These are phyloP conservation scores for Colletotrichum navitas DNA, from an alignment of 2,329 filamentous ascomycete genomes.

Conservation along the genomic window DNA sequence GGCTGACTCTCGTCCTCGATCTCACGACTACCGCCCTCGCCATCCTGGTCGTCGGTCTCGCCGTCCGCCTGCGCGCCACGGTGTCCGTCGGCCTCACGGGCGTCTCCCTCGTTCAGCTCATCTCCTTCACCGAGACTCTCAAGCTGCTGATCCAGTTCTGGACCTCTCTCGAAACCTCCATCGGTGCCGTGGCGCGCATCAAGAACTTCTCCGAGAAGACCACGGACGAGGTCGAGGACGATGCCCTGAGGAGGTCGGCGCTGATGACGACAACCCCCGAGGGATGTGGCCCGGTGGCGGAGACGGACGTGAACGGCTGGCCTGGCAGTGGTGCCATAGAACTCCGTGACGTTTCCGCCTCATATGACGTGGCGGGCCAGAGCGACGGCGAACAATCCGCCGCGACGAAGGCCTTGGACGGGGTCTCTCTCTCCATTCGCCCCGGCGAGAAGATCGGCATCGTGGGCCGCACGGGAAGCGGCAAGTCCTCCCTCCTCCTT, in stretches of 20 bases:
- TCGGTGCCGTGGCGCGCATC: constrained; percentile 48
- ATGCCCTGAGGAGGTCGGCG: neutral
- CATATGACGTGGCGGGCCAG: neutral
- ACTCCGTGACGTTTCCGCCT: constrained; percentile 45
- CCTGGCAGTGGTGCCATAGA: constrained; percentile 50
- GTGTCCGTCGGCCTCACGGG: constrained; percentile 43
- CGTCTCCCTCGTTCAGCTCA: constrained; percentile 49
- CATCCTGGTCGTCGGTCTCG: constrained; percentile 60
- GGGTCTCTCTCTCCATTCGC: constrained; percentile 56
- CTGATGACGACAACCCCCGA: neutral
- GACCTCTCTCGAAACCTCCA: constrained; percentile 48
- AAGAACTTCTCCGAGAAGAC: constrained; percentile 48
- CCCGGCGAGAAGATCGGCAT: constrained; percentile 52
- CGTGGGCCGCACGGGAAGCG: constrained; percentile 52
- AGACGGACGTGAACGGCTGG: constrained; percentile 48
- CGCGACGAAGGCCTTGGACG: constrained; percentile 45
- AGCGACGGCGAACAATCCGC: constrained; percentile 44
- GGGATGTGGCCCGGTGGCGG: neutral
- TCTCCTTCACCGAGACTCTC: constrained; percentile 51
- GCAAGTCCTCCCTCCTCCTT: constrained; percentile 45
- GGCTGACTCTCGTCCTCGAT: constrained; percentile 66
- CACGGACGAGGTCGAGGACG: constrained; percentile 47
- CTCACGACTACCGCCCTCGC: constrained; percentile 61
- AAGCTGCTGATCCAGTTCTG: constrained; percentile 53
- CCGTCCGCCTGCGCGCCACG: constrained; percentile 49